Evolutionary conservation across 2,329 filamentous ascomycete species (phyloP), one percentile per base, ranked within the genome.

Genomic region (Apiospora pterosperma): DNA sequence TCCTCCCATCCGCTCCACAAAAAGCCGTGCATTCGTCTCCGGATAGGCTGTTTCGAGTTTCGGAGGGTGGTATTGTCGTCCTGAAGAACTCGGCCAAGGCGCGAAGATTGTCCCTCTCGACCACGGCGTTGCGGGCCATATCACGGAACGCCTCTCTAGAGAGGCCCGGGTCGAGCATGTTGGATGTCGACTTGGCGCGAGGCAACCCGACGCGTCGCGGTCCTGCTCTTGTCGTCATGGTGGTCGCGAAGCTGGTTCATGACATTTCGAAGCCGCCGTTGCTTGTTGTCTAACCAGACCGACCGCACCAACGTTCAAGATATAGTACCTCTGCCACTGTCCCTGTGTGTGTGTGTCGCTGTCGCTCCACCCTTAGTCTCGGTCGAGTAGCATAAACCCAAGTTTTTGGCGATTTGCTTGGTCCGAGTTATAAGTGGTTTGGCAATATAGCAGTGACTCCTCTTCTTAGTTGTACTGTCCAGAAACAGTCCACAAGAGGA

Each of bases 141-240:
- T 67, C 58, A 36, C 66, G 64, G 12, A 59, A 36, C 23, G 58
- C 28, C 52, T n/a, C 59, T 42, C 55, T n/a, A 21, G 38, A 19
- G 60, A 63, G 23, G 28, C 63, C 39, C 31, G 55, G 42, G 28
- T 73, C 68, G 34, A 69, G 67, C 21, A 74, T 70, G 61, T 72
- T 71, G 58, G 72, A 73, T 5, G 69, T 68, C 4, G 73, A 75
- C 44, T 69, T 71, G 10, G 72, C 72, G 34, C 70, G 71, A 55
- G 71, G 69, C 36, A 73, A 62, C 25, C 67, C 67, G 36, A 65
- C 66, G 23, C 63, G 69, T 39, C 59, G 36, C 14, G 62, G 55
- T 34, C 44, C 58, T 55, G 44, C 36, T 59, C 55, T 66, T 41
- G 16, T 28, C 19, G 64, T 38, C 44, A 63, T 61, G 44, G 55